Evolutionary conservation across 2,329 filamentous ascomycete genomes (phyloP).

Genomic region (Xylariaceae sp.): DNA sequence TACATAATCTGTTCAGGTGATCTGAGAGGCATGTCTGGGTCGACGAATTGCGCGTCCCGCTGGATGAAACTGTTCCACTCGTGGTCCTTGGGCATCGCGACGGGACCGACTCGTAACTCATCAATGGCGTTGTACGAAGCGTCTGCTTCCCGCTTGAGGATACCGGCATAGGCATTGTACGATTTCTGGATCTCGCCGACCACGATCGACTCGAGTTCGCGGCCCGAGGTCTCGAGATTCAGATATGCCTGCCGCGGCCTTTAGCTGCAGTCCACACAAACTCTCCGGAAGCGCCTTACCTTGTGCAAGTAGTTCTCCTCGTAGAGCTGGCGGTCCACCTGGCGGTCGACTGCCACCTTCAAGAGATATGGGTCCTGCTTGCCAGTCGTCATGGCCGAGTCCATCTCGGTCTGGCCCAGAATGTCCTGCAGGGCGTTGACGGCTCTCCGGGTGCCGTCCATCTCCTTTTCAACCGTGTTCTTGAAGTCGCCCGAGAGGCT

Average conservation of each 20-base stretch:
- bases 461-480: constrained; percentile 92
- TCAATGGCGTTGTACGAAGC: constrained; percentile 71
- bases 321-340: constrained; percentile 86
- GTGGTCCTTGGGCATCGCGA: constrained; percentile 87
- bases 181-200: constrained; percentile 97
- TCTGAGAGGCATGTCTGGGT: constrained; percentile 72
- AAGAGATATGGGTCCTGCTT: constrained; percentile 91
- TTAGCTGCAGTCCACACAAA: too few species aligned
- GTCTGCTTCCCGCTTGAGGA: constrained; percentile 85
- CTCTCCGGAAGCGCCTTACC: too few species aligned
- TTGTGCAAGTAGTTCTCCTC: constrained; percentile 96
- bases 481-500: constrained; percentile 90
- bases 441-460: constrained; percentile 72
- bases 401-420: constrained; percentile 70
- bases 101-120: constrained; percentile 72
- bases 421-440: constrained; percentile 77
- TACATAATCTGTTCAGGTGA: constrained; percentile 79
- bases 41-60: constrained; percentile 76
- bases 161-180: constrained; percentile 87
- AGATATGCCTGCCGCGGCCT: constrained; percentile 63
- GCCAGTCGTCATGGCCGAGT: constrained; percentile 65
- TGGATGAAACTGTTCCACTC: constrained; percentile 85
- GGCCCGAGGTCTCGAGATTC: constrained; percentile 87
- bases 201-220: constrained; percentile 92
- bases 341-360: constrained; percentile 75